Evolutionary conservation across 208 protist species (phyloP), one percentile per base, ranked within the genome.

Genomic region (Crithidia mellificae): DNA sequence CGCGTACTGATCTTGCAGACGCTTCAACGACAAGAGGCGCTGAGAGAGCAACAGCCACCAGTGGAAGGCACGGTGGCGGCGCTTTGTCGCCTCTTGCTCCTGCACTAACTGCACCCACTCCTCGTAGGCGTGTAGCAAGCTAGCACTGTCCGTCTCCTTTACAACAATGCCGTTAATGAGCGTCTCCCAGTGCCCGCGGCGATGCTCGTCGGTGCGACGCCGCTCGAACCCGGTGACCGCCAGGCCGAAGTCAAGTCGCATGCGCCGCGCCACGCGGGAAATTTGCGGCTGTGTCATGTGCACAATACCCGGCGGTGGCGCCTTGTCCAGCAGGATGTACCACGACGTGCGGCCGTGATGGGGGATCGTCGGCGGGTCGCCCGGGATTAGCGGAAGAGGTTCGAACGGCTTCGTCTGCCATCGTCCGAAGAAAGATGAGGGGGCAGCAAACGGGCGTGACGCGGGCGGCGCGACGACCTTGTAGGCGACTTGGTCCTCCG

Each of bases 351-450:
- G 77, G 27, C 88, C 85, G 74, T 96, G 92, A 19, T 70, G 72
- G 6, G 89, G 89, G 43, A 96, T 68, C 41, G 73, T 74, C 15
- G 70, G 70, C 24, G 70, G 70, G 22, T 84, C 83, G 63, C 90
- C 89, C 19, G 58, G 62, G 5, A 63, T 58, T 22, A 94, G 61
- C 0, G 89, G 89, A 20, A 86, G 68, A 24, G 92, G 92, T 52
- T 81, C 83, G 67, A 96, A 96, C 6, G 80, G 78, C 68, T 85
- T 78, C 19, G 92, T 96, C 64, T 96, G 92, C 88, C 92, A 95
- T 22, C 83, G 67, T 25, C 88, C 87, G 74, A 83, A 96, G 46
- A 96, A 90, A 22, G 58, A 20, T 15, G 87, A 93, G 17, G 84
- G 76, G 3, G 76, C 43, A 8, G 67, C 83, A 72, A 96, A 96